phyloP scores from a whole-genome alignment of 2,329 filamentous ascomycete species.

The Xylaria sp. region DNA sequence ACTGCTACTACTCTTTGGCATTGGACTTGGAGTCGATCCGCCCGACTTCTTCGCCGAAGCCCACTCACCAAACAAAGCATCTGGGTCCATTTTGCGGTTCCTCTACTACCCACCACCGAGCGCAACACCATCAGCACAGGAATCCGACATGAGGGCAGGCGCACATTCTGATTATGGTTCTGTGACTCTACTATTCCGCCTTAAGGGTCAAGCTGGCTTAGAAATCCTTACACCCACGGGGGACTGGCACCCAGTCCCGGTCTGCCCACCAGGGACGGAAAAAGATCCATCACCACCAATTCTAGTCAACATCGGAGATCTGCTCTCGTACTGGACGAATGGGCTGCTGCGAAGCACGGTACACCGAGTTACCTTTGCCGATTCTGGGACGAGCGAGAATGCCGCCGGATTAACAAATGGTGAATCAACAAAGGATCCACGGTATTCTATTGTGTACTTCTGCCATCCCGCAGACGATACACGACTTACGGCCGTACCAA shows the following conservation, averaged over 20 bases:
- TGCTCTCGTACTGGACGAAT: conserved; percentile 88
- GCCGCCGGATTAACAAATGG: conserved; percentile 50
- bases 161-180: conserved; percentile 90
- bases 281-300: conserved; percentile 73
- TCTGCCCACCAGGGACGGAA: conserved; percentile 70
- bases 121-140: conserved; percentile 55
- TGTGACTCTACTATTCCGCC: conserved; percentile 82
- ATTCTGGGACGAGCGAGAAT: conserved; percentile 47
- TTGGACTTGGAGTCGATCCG: conserved; percentile 71
- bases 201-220: conserved; percentile 84
- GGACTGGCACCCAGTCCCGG: conserved; percentile 72
- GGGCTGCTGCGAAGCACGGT: conserved; percentile 88
- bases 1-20: conserved; percentile 79
- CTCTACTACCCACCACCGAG: conserved; percentile 75
- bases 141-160: conserved; percentile 80
- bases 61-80: conserved; percentile 59
- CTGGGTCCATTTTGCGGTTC: conserved; percentile 72
- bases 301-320: conserved; percentile 78
- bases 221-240: conserved; percentile 75
- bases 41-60: conserved; percentile 65
- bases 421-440: conserved; percentile 61
- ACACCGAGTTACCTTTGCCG: conserved; percentile 82
- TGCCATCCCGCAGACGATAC: conserved; percentile 69
- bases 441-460: conserved; percentile 76
- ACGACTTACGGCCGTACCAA: conserved; percentile 68